A percentile compares a stretch with the other conserved stretches of the same genome.
Conservation (phyloP, 164 flowering plant genomes). For the Warburgia ugandensis region DNA sequence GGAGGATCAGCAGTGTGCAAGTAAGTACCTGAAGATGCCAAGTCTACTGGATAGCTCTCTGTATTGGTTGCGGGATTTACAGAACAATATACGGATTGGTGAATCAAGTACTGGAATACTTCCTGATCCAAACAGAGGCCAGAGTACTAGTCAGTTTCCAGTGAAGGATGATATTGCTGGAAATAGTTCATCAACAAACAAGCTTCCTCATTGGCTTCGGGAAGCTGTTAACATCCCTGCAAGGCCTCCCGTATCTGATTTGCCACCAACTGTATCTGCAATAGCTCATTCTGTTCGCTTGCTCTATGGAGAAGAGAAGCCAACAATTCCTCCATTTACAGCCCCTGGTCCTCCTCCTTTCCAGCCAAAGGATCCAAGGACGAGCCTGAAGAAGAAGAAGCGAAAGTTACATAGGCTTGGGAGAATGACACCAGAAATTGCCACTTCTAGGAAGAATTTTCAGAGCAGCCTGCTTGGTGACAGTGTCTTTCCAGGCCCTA, state of each 20-base stretch:
- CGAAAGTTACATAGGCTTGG: slow-evolving; percentile 21
- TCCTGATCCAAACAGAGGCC: slow-evolving; percentile 22
- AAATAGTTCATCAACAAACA: slow-evolving; percentile 41
- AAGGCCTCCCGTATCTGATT: slow-evolving; percentile 44
- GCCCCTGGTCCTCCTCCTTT: slow-evolving; percentile 72
- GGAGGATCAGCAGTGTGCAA: slow-evolving; percentile 32
- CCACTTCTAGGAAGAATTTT: too few species aligned
- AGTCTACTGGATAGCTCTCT: slow-evolving; percentile 38
- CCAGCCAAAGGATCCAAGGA: slow-evolving; percentile 77
- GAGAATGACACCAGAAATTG: slow-evolving; percentile 18
- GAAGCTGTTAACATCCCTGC: slow-evolving; percentile 70
- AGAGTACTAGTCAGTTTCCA: slow-evolving; percentile 17
- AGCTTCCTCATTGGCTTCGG: slow-evolving; percentile 97
- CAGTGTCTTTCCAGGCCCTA: too few species aligned
- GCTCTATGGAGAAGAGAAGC: slow-evolving; percentile 69
- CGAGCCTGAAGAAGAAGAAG: slow-evolving; percentile 44
- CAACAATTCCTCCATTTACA: slow-evolving; percentile 75
- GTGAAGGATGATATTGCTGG: slow-evolving; percentile 33
- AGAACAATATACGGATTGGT: slow-evolving; percentile 21
- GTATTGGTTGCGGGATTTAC: slow-evolving; percentile 25
- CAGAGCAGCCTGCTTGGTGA: too few species aligned
- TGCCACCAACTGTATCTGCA: slow-evolving; percentile 83
- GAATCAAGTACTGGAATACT: slow-evolving; percentile 24
- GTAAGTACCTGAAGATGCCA: slow-evolving; percentile 42
- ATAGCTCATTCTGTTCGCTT: slow-evolving; percentile 83